phyloP scores from a whole-genome alignment of 306 rosid species.

The Inga laurina region DNA sequence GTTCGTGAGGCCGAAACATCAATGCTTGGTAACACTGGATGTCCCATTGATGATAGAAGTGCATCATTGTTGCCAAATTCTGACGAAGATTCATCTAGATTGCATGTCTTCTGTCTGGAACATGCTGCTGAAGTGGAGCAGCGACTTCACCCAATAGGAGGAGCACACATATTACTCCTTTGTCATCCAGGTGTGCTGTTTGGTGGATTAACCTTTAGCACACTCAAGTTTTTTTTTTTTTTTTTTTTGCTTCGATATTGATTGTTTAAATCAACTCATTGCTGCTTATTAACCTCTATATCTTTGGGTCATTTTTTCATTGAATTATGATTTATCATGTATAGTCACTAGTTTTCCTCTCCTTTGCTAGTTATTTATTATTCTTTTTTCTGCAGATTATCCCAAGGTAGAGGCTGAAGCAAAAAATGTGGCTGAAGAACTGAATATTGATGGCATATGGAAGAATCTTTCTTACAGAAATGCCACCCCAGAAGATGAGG shows the following conservation, averaged over 20 bases:
- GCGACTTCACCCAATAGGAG: constrained; percentile 88
- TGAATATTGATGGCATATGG: constrained; percentile 65
- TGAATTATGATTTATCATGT: constrained; percentile 20
- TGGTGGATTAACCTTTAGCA: constrained; percentile 24
- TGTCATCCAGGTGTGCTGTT: constrained; percentile 91
- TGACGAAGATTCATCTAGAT: constrained; percentile 83
- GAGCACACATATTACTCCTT: constrained; percentile 77
- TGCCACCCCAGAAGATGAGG: constrained; percentile 75
- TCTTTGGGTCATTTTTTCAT: neutral
- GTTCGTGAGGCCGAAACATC: constrained; percentile 53
- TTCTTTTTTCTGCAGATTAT: constrained; percentile 63
- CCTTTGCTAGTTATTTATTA: constrained; percentile 20
- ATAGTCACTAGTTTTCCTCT: constrained; percentile 17
- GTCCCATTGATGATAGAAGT: constrained; percentile 42
- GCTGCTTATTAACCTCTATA: constrained; percentile 5
- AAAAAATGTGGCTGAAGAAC: constrained; percentile 67
- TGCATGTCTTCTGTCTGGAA: constrained; percentile 97
- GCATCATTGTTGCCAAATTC: constrained; percentile 50
- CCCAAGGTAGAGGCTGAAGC: constrained; percentile 94
- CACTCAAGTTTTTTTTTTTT: constrained; percentile 10
- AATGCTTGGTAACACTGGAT: constrained; percentile 39
- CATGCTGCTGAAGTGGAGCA: constrained; percentile 92
- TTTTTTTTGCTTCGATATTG: constrained; percentile 3
- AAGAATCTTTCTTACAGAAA: constrained; percentile 59
- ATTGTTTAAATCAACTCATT: constrained; percentile 19